Conservation (phyloP, 352 stramenopile species). For the Pythium phragmitis region DNA sequence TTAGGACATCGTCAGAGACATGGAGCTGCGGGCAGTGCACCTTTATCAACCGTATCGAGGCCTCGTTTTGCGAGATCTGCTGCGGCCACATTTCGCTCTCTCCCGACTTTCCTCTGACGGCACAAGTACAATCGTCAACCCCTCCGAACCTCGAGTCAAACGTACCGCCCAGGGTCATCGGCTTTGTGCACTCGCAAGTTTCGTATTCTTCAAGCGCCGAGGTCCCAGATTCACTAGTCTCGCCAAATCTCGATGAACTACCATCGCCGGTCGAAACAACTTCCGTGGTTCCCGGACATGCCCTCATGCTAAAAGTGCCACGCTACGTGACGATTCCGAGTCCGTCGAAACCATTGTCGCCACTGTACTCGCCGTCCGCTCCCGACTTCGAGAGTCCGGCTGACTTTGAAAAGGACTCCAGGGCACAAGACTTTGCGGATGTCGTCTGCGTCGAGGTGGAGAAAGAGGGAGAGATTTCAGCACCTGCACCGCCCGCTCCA, state of each 20-base stretch:
- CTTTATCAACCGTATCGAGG: constrained; percentile 49
- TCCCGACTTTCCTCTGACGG: background rate
- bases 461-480: constrained; percentile 8
- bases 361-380: constrained; percentile 31
- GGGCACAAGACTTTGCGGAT: background rate
- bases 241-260: background rate
- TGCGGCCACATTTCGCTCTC: constrained; percentile 53
- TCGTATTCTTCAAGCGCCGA: background rate
- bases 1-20: background rate
- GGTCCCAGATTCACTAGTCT: background rate
- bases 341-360: constrained; percentile 18
- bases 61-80: constrained; percentile 68
- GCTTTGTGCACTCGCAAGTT: background rate
- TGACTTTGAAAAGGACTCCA: background rate
- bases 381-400: constrained; percentile 24
- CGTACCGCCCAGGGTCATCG: background rate
- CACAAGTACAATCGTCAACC: background rate
- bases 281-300: too few relatives aligned
- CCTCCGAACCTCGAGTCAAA: background rate
- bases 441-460: background rate
- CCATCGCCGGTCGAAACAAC: background rate
- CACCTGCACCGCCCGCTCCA: constrained; percentile 1
- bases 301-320: background rate
- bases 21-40: constrained; percentile 63
- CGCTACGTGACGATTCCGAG: constrained; percentile 8